Evolutionary conservation across 1,284 basidiomycete species (phyloP), one percentile per base, ranked within the genome.

Genomic region (Athelia sp.): DNA sequence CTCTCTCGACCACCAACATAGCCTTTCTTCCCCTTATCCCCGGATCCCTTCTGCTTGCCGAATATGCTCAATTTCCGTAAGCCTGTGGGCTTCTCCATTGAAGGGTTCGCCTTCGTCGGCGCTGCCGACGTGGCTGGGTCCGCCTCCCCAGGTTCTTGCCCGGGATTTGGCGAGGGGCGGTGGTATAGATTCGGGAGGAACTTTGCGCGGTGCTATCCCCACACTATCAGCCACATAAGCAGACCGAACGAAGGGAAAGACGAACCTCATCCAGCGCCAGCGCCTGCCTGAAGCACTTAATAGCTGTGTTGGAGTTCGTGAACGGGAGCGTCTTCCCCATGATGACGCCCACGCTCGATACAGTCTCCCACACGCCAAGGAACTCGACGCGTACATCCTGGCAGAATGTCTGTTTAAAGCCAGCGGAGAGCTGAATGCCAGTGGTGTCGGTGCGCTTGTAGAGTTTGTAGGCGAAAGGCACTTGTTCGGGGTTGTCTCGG

Each of bases 331-430:
- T 71, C 11, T 72, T 67, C n/a, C 68, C 65, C 51, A 75, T 67
- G 21, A 89, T 52, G 2, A 83, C 53, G 1, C 87, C 85, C 29
- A 84, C 82, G 48, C 81, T 81, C 4, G 78, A 69, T 13, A 87
- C 84, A 0, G 84, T 87, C 48, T 87, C 84, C 82, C 82, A 86
- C 46, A 81, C 77, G 2, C 83, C 83, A 44, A 86, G 58, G 45
- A 85, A 85, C 11, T 84, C 79, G 17, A 86, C 66, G n/a, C 66
- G 66, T 6, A 85, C 81, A 23, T 70, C 59, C 31, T 68, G 76
- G 47, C 79, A 84, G 58, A 85, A 90, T 0, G 82, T 81, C 51
- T 71, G 57, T 63, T 88, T 89, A 62, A 86, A 89, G 9, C 79
- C 79, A 1, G 69, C 67, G 21, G 74, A 74, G 24, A 82, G 65